These are phyloP conservation scores for Trametes polyzona DNA, from an alignment of 1,284 basidiomycete species.

Conservation along the genomic window DNA sequence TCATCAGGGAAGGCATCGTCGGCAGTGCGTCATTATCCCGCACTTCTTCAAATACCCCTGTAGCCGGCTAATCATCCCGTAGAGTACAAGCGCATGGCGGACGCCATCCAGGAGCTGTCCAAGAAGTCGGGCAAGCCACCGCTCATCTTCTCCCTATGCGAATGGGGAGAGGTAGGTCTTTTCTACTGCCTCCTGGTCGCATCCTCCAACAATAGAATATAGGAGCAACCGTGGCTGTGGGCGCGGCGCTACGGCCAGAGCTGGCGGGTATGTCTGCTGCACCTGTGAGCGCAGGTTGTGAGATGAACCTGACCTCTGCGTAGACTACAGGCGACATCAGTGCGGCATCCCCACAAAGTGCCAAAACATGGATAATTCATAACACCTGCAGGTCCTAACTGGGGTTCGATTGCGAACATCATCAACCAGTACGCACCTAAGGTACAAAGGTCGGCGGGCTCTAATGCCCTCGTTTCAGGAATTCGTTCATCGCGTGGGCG, in stretches of 20 bases:
- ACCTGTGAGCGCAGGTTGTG: too few relatives aligned
- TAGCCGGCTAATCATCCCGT: neutral
- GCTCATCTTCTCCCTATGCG: slow-evolving; percentile 53
- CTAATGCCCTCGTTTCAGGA: slow-evolving; percentile 24
- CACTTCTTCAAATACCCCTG: neutral
- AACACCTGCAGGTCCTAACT: slow-evolving; percentile 29
- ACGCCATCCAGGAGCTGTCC: slow-evolving; percentile 47
- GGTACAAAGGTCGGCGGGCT: neutral
- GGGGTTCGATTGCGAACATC: slow-evolving; percentile 44
- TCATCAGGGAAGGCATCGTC: slow-evolving; percentile 49
- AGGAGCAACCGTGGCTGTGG: slow-evolving; percentile 42
- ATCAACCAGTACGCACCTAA: slow-evolving; percentile 43
- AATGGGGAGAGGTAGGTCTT: slow-evolving; percentile 52
- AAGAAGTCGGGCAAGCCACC: slow-evolving; percentile 43
- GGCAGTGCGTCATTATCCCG: slow-evolving; percentile 44
- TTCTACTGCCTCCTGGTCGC: neutral
- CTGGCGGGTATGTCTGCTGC: slow-evolving; percentile 43
- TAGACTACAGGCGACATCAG: slow-evolving; percentile 41
- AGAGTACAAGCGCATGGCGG: slow-evolving; percentile 55
- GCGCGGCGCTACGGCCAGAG: slow-evolving; percentile 47
- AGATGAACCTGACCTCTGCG: too few relatives aligned
- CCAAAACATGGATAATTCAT: neutral
- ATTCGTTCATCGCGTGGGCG: slow-evolving; percentile 50
- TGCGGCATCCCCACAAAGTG: neutral
- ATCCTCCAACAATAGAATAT: neutral